phyloP scores from a whole-genome alignment of 2,329 filamentous ascomycete species.

The Trematosphaeria pertusa region DNA sequence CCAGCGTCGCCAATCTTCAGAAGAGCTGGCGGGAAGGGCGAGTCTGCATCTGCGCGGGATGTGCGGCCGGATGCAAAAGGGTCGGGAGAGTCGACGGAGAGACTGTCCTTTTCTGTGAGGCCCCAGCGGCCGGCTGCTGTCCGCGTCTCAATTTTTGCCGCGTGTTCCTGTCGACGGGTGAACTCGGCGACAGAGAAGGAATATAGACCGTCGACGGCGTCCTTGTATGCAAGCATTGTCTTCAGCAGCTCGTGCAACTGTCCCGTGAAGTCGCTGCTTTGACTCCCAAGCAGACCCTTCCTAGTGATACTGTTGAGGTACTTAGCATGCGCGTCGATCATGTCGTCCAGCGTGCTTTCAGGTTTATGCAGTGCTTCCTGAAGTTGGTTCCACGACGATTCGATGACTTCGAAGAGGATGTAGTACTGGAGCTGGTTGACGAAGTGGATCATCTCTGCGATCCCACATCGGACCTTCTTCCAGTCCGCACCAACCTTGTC shows the following conservation, averaged over 20 bases:
- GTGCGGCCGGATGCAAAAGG: constrained; percentile 30
- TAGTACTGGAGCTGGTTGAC: constrained; percentile 98
- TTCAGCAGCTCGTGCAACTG: constrained; percentile 93
- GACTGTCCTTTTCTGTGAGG: constrained; percentile 60
- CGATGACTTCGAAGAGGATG: constrained; percentile 97
- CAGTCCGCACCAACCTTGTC: constrained; percentile 78
- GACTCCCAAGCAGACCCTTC: constrained; percentile 87
- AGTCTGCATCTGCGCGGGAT: constrained; percentile 44
- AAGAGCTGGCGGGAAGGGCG: constrained; percentile 53
- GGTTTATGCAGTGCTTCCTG: constrained; percentile 83
- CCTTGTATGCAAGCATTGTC: constrained; percentile 91
- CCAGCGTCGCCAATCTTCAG: constrained; percentile 43
- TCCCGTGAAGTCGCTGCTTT: constrained; percentile 75
- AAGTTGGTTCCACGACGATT: constrained; percentile 91
- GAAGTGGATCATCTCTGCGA: constrained; percentile 99
- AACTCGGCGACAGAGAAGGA: constrained; percentile 95
- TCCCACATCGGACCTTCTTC: constrained; percentile 86
- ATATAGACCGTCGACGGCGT: constrained; percentile 92
- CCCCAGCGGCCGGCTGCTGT: constrained; percentile 72
- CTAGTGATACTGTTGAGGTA: constrained; percentile 95
- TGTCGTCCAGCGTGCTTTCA: constrained; percentile 89
- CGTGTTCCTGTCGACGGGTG: constrained; percentile 84
- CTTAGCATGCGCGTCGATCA: constrained; percentile 87
- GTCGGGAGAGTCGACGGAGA: constrained; percentile 26
- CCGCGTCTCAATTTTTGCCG: constrained; percentile 72